A percentile compares a stretch with the other conserved stretches of the same genome.
These are phyloP conservation scores for Monosporozyma solicola DNA, from an alignment of 805 yeast genomes.

Conservation along the genomic window DNA sequence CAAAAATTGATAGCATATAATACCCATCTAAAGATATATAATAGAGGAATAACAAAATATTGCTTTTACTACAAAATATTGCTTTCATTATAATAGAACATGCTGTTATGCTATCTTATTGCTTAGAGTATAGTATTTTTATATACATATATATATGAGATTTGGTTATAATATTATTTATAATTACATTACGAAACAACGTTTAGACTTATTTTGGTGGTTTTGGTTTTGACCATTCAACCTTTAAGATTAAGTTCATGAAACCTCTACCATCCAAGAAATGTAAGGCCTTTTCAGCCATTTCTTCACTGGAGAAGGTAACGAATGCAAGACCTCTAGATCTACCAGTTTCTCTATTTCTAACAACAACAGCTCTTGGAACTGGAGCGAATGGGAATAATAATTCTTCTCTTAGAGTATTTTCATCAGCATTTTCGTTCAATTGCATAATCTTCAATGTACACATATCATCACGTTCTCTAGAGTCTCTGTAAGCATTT, in stretches of 20 bases:
- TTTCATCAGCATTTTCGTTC: conserved; percentile 78
- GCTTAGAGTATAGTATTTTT: not conserved
- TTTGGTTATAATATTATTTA: not conserved
- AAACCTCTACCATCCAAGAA: conserved; percentile 82
- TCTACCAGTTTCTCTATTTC: conserved; percentile 87
- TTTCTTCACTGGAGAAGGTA: conserved; percentile 55
- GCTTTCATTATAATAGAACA: not conserved
- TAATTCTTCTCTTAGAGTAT: conserved; percentile 63
- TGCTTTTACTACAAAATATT: too few relatives aligned
- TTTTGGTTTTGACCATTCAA: conserved; percentile 49
- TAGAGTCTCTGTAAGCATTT: conserved; percentile 35
- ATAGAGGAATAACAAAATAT: not conserved
- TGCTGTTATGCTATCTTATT: not conserved
- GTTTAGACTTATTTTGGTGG: conserved; percentile 5
- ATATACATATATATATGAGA: not conserved
- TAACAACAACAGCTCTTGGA: conserved; percentile 73
- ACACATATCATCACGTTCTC: conserved; percentile 73
- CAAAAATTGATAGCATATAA: conserved; percentile 8
- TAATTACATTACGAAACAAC: not conserved
- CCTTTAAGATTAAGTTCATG: conserved; percentile 72
- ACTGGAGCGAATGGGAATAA: conserved; percentile 56
- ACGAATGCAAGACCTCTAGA: conserved; percentile 95
- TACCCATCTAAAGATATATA: too few relatives aligned
- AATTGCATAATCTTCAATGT: conserved; percentile 88
- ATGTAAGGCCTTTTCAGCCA: conserved; percentile 73